phyloP scores from a whole-genome alignment of 2,329 filamentous ascomycete species.

The Xylaria sp. region DNA sequence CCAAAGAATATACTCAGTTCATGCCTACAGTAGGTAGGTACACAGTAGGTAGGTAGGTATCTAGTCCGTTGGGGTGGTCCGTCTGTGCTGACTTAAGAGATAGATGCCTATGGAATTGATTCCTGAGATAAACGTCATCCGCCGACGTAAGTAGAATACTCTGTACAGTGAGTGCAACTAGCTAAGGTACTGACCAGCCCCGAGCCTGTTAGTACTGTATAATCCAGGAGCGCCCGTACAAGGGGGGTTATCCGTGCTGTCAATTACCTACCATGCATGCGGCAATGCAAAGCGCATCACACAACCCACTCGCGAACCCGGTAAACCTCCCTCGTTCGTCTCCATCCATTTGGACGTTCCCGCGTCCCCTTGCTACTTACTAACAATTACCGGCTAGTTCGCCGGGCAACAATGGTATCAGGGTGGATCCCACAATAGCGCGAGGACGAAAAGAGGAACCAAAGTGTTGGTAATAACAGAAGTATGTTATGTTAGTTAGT shows the following conservation, averaged over 20 bases:
- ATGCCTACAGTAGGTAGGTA: no score
- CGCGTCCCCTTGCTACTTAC: background rate
- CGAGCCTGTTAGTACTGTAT: no score
- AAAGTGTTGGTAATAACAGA: no score
- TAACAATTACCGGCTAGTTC: background rate
- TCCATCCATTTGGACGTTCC: no score
- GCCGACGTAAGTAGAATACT: no score
- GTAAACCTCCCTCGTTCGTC: no score
- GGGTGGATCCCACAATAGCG: no score
- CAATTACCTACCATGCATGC: background rate
- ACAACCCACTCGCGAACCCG: background rate
- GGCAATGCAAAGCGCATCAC: constrained; percentile 1
- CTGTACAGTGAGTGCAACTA: no score
- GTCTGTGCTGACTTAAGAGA: background rate
- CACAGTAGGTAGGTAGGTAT: background rate
- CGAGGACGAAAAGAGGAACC: background rate
- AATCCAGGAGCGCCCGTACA: no score
- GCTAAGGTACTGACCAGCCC: no score
- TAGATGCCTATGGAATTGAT: no score
- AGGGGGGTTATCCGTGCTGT: background rate
- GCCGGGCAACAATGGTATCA: background rate
- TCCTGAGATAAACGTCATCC: background rate
- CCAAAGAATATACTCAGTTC: background rate
- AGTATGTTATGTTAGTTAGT: no score
- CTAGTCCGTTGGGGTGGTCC: background rate